Base-by-base conservation (phyloP, 148 eudicot genomes). In the Camellia granthamiana region DNA sequence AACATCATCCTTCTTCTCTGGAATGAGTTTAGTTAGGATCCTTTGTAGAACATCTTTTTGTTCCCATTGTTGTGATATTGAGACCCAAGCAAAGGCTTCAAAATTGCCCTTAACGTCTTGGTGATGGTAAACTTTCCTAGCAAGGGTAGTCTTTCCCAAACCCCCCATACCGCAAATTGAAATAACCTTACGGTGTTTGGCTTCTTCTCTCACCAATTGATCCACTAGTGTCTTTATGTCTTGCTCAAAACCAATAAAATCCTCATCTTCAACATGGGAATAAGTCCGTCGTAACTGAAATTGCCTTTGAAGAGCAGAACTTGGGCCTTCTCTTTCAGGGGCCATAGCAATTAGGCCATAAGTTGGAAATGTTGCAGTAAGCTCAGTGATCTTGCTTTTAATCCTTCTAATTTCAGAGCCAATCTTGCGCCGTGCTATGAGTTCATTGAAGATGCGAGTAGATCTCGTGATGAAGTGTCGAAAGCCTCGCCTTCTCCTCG, bases 81-180 rank as follows among this genome's bases (percentile, higher is more conserved):
- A 58, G 69, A 21, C 81, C 81, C 65, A 78, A 6, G 56, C 76
- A 55, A 79, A 8, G 19, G 65, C 68, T 43, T 70, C 56, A 18
- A 79, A 79, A 8, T 11, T 30, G 14, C 65, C 5, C 56, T 43
- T 70, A 43, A 44, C 23, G 5, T 79, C 63, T 5, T 42, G 42
- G 16, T 67, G 1, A 38, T 54, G 19, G 16, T 78, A 58, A 21
- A 13, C 18, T 41, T 69, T 67, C 18, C 14, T 8, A 5, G 71
- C 71, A 3, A 67, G 16, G 3, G 81, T 56, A 0, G 67, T 71
- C 75, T 69, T 78, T 43, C 80, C 74, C 69, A 78, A 6, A 54
- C 65, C 65, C 10, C 51, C 85, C 78, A 79, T 77, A 6, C 84
- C 85, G 15, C 77, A 38, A 60, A 76, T 30, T 21, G 69, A 65